A percentile compares a stretch with the other conserved stretches of the same genome.
Conservation (phyloP, 1,284 basidiomycete species). For the Cutaneotrichosporon cyanovorans region DNA sequence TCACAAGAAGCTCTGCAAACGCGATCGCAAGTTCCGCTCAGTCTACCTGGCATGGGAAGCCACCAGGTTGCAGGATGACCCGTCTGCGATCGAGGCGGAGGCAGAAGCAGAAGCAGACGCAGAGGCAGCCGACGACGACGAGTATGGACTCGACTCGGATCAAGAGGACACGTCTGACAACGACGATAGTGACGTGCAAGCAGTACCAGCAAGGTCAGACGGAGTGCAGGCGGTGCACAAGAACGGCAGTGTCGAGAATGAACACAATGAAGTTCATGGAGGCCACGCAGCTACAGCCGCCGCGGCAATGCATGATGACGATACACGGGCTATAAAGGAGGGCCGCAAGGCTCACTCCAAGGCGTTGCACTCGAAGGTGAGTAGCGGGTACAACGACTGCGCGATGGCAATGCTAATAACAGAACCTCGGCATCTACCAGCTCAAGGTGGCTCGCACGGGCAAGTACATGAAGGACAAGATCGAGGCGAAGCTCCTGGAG, state of each 20-base stretch:
- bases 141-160: conserved; percentile 6
- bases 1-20: conserved; percentile 35
- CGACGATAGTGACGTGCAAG: conserved; percentile 2
- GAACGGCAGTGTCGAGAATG: background rate
- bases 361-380: conserved; percentile 36
- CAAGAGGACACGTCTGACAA: background rate
- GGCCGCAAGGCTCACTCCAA: conserved; percentile 30
- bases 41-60: conserved; percentile 44
- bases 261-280: no score
- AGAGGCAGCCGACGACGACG: conserved; percentile 1
- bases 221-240: no score
- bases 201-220: conserved; percentile 1
- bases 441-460: conserved; percentile 42
- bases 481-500: conserved; percentile 31
- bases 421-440: conserved; percentile 42
- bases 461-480: conserved; percentile 41
- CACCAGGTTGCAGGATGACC: conserved; percentile 3
- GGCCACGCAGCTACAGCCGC: conserved; percentile 6
- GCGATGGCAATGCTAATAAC: background rate
- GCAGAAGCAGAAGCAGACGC: background rate
- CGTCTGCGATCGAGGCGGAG: conserved; percentile 1
- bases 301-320: conserved; percentile 14
- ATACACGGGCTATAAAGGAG: conserved; percentile 23
- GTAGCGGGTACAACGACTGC: no score
- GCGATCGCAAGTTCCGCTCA: conserved; percentile 33